Conservation (phyloP, 2,329 filamentous ascomycete genomes). For the Ophiocordyceps camponoti-floridani region DNA sequence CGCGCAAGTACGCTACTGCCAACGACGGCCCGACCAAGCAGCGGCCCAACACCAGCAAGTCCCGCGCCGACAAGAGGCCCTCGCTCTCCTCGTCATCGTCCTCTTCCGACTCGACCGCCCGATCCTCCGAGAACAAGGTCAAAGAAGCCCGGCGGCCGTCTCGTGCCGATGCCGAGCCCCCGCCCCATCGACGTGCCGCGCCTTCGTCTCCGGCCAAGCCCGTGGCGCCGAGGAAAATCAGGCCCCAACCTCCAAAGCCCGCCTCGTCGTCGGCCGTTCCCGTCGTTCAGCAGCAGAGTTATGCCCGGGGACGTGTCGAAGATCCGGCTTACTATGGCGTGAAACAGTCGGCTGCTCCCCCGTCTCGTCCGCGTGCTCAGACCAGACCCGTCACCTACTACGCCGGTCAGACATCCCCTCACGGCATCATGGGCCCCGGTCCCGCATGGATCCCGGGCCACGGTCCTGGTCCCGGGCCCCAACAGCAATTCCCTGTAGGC, state of each 20-base stretch:
- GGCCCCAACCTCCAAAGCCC: slow-evolving; percentile 13
- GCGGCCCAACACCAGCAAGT: slow-evolving; percentile 32
- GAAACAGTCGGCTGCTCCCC: slow-evolving; percentile 14
- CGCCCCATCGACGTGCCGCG: slow-evolving; percentile 3
- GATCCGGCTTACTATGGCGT: slow-evolving; percentile 17
- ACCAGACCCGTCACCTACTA: slow-evolving; percentile 19
- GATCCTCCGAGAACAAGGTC: slow-evolving; percentile 13
- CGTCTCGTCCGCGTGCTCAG: slow-evolving; percentile 14
- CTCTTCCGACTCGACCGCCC: slow-evolving; percentile 22
- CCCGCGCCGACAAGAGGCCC: slow-evolving; percentile 23
- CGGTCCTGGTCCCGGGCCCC: slow-evolving; percentile 5
- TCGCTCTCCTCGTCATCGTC: background rate
- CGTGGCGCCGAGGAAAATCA: slow-evolving; percentile 8
- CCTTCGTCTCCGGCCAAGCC: slow-evolving; percentile 8
- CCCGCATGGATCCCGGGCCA: slow-evolving; percentile 10
- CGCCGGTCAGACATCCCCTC: slow-evolving; percentile 11
- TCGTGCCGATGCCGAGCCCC: slow-evolving; percentile 7
- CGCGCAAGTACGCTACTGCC: slow-evolving; percentile 23
- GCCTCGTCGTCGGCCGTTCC: slow-evolving; percentile 11
- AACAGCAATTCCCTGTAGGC: slow-evolving; percentile 8
- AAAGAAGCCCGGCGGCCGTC: slow-evolving; percentile 8
- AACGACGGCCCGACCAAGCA: slow-evolving; percentile 24
- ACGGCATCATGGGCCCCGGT: slow-evolving; percentile 9
- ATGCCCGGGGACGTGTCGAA: slow-evolving; percentile 14
- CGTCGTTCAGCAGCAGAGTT: slow-evolving; percentile 13